phyloP scores from a whole-genome alignment of 345 rosid species.

The Lagerstroemia speciosa region DNA sequence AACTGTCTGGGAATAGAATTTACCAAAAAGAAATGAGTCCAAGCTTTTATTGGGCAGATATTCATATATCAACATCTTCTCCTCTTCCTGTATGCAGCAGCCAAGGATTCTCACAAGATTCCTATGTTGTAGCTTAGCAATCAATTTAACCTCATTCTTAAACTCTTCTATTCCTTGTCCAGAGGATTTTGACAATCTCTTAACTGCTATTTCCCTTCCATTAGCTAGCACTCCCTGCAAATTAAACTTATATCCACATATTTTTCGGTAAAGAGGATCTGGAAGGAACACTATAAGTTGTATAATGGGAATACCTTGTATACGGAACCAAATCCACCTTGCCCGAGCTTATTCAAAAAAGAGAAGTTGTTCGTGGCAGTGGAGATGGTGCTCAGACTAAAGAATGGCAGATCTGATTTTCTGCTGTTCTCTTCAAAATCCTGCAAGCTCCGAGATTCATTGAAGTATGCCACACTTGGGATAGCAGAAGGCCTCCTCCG shows the following conservation, averaged over 20 bases:
- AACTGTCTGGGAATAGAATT: slow-evolving; percentile 28
- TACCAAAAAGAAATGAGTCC: too few species aligned
- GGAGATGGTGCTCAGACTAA: too few species aligned
- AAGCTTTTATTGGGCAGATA: too few species aligned
- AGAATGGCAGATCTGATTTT: background rate
- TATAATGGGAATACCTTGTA: slow-evolving; percentile 10
- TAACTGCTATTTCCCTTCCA: slow-evolving; percentile 25
- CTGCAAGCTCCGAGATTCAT: background rate
- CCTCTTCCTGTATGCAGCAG: too few species aligned
- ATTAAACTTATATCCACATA: background rate
- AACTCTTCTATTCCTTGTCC: too few species aligned
- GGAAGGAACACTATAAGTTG: background rate
- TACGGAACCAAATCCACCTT: slow-evolving; percentile 21
- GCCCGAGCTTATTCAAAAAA: slow-evolving; percentile 13
- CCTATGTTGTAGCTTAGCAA: too few species aligned
- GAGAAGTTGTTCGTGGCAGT: slow-evolving; percentile 24
- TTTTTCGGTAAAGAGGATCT: background rate
- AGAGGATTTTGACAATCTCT: too few species aligned
- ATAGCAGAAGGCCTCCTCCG: slow-evolving; percentile 12
- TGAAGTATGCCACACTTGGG: background rate
- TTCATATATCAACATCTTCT: too few species aligned
- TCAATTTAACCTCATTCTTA: too few species aligned
- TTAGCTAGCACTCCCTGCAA: slow-evolving; percentile 20
- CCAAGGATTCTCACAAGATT: too few species aligned
- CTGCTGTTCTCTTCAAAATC: background rate